Base-by-base conservation (phyloP, 495 filamentous ascomycete species). In the Neurospora sp. region DNA sequence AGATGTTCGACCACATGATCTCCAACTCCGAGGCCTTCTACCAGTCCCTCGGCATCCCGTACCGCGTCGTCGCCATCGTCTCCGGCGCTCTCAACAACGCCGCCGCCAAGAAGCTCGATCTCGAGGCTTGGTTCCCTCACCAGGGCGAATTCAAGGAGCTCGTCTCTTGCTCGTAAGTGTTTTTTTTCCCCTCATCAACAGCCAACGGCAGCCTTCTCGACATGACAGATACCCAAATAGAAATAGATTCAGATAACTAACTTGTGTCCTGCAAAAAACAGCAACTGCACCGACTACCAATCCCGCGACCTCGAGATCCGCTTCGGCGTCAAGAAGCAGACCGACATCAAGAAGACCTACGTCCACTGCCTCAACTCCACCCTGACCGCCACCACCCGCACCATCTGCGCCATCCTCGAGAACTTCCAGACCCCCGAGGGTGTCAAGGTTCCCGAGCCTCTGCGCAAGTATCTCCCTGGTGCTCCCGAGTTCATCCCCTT, bases 281-380 rank as follows among this genome's bases (percentile, higher is more conserved):
- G 42, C 38, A 98, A 97, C 82, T 98, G 94, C 85, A 96, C 93
- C 0, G 94, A 98, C 80, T 98, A 97, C 85, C 94, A 98, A 83
- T 90, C 92, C 40, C 85, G 94, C 68, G 93, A 91, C 70, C 85
- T 98, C 10, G 93, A 97, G 80, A 97, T 97, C 48, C 76, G 80
- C 16, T 81, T 80, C 59, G 80, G 80, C 39, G 72, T 77, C 69
- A 94, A 80, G 77, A 81, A 81, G 75, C 80, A 81, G 72, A 81
- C 80, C 11, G 80, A 81, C 41, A 65, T 78, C 46, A 93, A 90
- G 82, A 99, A 97, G 86, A 91, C 91, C 72, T 99, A 98, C 81
- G 94, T 96, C 65, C 96, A 99, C 82, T 93, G 92, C 37, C 84
- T 99, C 72, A 99, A 98, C 83, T 90, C 91, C 46, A 98, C 95